Evolutionary conservation across 2,329 filamentous ascomycete genomes (phyloP), one percentile per base, ranked within the genome.

Genomic region (Trichoderma citrinoviride): DNA sequence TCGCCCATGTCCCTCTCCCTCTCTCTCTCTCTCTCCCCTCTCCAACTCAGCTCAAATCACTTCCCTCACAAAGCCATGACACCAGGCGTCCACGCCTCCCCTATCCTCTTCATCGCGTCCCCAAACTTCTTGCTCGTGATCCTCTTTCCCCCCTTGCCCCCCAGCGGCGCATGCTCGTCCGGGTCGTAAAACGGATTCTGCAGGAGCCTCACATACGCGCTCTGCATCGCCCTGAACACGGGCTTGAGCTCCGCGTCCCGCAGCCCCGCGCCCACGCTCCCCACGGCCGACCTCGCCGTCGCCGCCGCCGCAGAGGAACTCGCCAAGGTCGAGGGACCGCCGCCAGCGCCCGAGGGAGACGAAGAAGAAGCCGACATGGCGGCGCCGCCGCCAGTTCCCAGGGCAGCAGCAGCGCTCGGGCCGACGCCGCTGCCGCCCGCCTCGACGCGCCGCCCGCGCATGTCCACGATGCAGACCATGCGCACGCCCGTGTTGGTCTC

Each of bases 141-240:
- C 73, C 89, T 88, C 75, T 87, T 85, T 3, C 85, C 85, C 0
- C 83, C 82, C 27, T 76, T 76, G 0, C 83, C 84, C 0, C 76
- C 76, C 3, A 80, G 75, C 55, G 90, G 90, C 68, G 85, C 85
- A 76, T 93, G 88, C 71, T 94, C 90, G 74, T 97, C 93, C 10
- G 94, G 94, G 53, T 90, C 88, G 77, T 93, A 98, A 78, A 99
- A 99, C 0, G 94, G 94, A 73, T 99, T 98, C 77, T 97, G 90
- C 69, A 98, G 80, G 58, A 99, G 80, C 67, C 87, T 82, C 65
- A 98, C 90, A 73, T 97, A 99, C 33, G 94, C 93, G n/a, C 85
- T 89, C 79, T 98, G 95, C 78, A 99, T 86, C 29, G 93, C 93
- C 74, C 90, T 87, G 74, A 99, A 99, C 27, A 95, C 93, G 40